Base-by-base conservation (phyloP, 2,329 filamentous ascomycete species). In the Penicillium sp. region DNA sequence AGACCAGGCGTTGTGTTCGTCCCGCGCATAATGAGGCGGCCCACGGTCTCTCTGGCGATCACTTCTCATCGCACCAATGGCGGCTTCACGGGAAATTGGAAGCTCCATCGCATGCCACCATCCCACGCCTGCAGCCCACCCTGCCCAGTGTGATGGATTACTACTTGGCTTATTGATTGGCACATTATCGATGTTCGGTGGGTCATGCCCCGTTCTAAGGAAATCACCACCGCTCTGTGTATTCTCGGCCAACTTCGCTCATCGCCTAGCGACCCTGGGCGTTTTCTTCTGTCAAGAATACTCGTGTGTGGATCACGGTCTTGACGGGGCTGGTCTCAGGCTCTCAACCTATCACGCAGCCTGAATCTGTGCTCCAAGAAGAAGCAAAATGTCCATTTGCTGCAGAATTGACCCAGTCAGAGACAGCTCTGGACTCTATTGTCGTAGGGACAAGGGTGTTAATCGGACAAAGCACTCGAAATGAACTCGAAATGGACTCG, bases 41-140 rank as follows among this genome's bases (percentile, higher is more conserved):
- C 54, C 51, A 55, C 53, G 47, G 40, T 29, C 41, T 45, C 29
- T 40, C 28, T 47, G 57, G 49, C 59, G 57, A 61, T 61, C 59
- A 44, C 41, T 19, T 48, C 18, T 51, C 50, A 27, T 54, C 48
- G 50, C 56, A 53, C 59, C 59, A 61, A 61, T 61, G 30, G 43
- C 11, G 30, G 35, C 30, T 34, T 27, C 9, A 5, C 13, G 41
- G 57, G 57, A 61, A 60, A 61, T 61, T 60, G 50, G 50, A 42
- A 41, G 40, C 52, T 55, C 59, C 59, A 57, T 56, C 39, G 35
- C 10, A 40, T 51, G 41, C 41, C 49, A 57, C 30, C 35, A 35
- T 50, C 50, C 46, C 46, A 49, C 40, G 43, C 30, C 30, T 29
- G 30, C 22, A 41, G 41, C 36, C 43, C 44, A 42, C 52, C 30